Conservation (phyloP, 2,329 filamentous ascomycete genomes). For the Colletotrichum australisinense region DNA sequence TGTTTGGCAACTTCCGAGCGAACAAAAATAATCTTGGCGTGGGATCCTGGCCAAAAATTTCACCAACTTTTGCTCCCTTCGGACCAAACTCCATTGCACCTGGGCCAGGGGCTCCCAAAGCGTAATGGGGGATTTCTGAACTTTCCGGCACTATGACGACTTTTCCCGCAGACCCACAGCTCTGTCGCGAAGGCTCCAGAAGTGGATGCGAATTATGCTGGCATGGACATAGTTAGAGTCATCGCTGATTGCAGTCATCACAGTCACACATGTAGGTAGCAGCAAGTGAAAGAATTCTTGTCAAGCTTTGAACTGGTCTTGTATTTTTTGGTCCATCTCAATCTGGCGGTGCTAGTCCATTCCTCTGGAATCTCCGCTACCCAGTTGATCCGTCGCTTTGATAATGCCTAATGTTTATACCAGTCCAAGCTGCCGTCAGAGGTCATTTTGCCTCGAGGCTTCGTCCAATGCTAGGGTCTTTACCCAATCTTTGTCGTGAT, state of each 20-base stretch:
- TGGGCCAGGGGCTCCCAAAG: conserved; percentile 3
- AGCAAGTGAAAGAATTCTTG: not conserved
- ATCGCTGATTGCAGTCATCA: conserved; percentile 20
- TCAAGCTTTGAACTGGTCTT: conserved; percentile 3
- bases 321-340: not conserved
- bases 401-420: not conserved
- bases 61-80: not conserved
- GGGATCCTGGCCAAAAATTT: not conserved
- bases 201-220: conserved; percentile 16
- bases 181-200: conserved; percentile 22
- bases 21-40: not conserved
- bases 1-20: conserved; percentile 13
- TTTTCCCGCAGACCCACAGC: conserved; percentile 27
- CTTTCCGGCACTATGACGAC: conserved; percentile 29
- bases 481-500: not conserved
- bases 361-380: not conserved
- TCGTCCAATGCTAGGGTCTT: conserved; percentile 10
- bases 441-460: not conserved
- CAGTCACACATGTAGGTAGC: not conserved
- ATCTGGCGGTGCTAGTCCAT: conserved; percentile 9
- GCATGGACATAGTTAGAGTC: conserved; percentile 15
- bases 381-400: conserved; percentile 16
- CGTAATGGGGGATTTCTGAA: conserved; percentile 16
- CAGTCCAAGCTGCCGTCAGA: conserved; percentile 2
- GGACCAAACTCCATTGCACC: not conserved